Percentiles rank a stretch among this genome's conserved stretches.
Conservation (phyloP, 352 stramenopile species). For the Thalassiosira hispida region DNA sequence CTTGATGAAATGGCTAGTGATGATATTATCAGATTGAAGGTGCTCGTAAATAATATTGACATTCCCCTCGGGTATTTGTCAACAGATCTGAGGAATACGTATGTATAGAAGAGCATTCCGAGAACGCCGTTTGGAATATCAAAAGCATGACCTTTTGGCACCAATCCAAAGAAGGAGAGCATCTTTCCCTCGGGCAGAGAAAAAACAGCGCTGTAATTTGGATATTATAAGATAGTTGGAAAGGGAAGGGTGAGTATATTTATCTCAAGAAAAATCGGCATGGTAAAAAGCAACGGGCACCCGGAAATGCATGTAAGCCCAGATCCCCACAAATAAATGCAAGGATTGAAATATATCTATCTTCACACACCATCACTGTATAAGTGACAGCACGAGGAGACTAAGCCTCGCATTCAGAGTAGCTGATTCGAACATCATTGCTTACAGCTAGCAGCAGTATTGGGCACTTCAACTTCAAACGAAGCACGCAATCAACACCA, state of each 20-base stretch:
- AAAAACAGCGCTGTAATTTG: constrained; percentile 67
- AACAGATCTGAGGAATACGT: constrained; percentile 51
- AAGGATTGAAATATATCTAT: constrained; percentile 19
- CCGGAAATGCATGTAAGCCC: constrained; percentile 19
- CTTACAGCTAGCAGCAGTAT: background rate
- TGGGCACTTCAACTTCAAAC: background rate
- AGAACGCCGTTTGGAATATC: constrained; percentile 79
- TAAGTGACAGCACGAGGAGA: constrained; percentile 30
- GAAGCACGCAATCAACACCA: background rate
- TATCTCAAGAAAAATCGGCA: constrained; percentile 9
- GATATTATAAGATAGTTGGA: background rate
- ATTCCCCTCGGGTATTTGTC: constrained; percentile 15
- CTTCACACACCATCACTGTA: constrained; percentile 31
- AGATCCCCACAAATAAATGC: constrained; percentile 7
- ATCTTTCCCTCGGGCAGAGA: constrained; percentile 75
- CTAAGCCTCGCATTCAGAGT: constrained; percentile 45
- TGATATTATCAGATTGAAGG: constrained; percentile 35
- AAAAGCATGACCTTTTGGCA: constrained; percentile 61
- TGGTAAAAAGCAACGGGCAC: background rate
- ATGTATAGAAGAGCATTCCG: constrained; percentile 70
- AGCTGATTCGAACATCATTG: constrained; percentile 57
- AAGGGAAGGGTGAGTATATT: background rate
- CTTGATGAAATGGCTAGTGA: constrained; percentile 64
- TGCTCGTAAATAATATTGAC: constrained; percentile 17
- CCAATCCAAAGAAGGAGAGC: constrained; percentile 78